Evolutionary conservation across 2,329 filamentous ascomycete genomes (phyloP).

Genomic region (Neopestalotiopsis rosae): DNA sequence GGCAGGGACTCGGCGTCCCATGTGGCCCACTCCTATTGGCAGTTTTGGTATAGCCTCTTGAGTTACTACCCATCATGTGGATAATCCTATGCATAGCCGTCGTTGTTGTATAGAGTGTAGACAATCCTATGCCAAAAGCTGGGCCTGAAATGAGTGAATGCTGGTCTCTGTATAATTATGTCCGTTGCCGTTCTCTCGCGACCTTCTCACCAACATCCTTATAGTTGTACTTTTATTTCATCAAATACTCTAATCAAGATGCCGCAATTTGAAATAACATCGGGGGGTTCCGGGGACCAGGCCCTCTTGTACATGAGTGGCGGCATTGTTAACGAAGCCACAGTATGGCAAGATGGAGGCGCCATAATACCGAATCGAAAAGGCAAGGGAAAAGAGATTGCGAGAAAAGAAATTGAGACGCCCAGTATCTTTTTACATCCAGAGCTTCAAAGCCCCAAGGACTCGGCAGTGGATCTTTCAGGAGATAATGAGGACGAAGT

Average conservation of each 20-base stretch:
- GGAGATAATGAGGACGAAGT: background rate
- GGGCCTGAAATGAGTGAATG: background rate
- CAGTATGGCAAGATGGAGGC: conserved; percentile 13
- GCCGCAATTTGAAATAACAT: background rate
- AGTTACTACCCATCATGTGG: background rate
- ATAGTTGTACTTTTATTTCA: background rate
- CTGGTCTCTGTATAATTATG: background rate
- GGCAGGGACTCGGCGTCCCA: too few species aligned
- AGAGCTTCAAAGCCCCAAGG: conserved; percentile 14
- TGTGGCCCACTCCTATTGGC: too few species aligned
- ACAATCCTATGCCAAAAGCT: background rate
- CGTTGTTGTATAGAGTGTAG: background rate
- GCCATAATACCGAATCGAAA: conserved; percentile 21
- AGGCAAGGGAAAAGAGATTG: conserved; percentile 28
- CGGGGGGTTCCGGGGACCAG: background rate
- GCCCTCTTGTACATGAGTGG: background rate
- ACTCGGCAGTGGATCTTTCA: conserved; percentile 27
- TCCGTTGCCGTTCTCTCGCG: background rate
- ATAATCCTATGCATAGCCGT: background rate
- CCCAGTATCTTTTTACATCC: background rate
- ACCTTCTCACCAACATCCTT: background rate
- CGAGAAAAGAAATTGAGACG: conserved; percentile 23
- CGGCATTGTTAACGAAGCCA: background rate
- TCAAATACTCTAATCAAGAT: background rate
- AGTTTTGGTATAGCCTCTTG: too few species aligned